Percentiles rank a stretch among this genome's conserved stretches.
Evolutionary conservation across 1,139 yeast genomes (phyloP).

Genomic region (Hyphopichia fennica): DNA sequence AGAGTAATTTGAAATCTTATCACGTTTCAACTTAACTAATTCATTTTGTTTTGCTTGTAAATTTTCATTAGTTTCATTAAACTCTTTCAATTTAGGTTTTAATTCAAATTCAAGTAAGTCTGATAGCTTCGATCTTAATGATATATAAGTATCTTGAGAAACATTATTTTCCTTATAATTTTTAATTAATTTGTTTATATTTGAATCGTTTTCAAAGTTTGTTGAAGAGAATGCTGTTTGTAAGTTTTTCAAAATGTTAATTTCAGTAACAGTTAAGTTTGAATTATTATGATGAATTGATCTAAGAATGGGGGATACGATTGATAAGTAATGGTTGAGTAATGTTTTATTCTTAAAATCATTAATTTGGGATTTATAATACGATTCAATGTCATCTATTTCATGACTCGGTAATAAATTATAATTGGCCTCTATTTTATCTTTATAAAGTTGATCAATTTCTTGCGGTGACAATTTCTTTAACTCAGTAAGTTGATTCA

Average conservation of each 20-base stretch:
- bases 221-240: conserved; percentile 16
- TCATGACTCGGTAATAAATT: conserved; percentile 14
- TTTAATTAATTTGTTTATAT: conserved; percentile 16
- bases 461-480: conserved; percentile 10
- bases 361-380: conserved; percentile 19
- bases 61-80: conserved; percentile 14
- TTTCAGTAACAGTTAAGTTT: conserved; percentile 31
- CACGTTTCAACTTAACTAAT: conserved; percentile 5
- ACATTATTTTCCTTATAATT: conserved; percentile 12
- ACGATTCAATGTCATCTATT: conserved; percentile 19
- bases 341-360: conserved; percentile 25
- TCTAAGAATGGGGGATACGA: conserved; percentile 30
- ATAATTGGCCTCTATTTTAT: conserved; percentile 10
- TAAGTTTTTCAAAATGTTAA: conserved; percentile 24
- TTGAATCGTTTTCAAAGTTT: conserved; percentile 11
- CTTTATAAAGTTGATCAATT: conserved; percentile 13
- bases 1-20: conserved; percentile 1
- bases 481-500: conserved; percentile 23
- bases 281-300: conserved; percentile 31
- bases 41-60: conserved; percentile 11
- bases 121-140: conserved; percentile 2
- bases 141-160: conserved; percentile 6
- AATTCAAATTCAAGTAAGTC: conserved; percentile 3
- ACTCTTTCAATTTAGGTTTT: conserved; percentile 13
- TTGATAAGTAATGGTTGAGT: conserved; percentile 24